phyloP scores from a whole-genome alignment of 257 asterid genomes.

The Solanum piurae region DNA sequence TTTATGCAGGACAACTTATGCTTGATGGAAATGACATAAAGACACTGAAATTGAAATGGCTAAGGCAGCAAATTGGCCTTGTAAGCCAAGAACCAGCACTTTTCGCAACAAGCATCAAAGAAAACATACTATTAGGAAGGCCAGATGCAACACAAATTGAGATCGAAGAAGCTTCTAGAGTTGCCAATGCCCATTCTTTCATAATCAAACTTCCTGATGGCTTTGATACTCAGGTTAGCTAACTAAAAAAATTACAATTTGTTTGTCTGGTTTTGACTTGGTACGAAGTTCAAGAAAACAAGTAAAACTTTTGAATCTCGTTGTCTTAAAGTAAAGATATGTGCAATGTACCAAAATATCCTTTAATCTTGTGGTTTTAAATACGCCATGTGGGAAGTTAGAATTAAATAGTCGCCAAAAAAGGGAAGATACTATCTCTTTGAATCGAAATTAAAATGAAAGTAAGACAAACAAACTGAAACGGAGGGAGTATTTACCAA shows the following conservation, averaged over 20 bases:
- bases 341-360: background rate
- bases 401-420: background rate
- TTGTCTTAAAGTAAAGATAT: too few species aligned
- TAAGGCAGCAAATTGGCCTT: conserved; percentile 78
- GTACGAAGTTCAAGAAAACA: background rate
- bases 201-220: conserved; percentile 74
- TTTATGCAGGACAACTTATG: conserved; percentile 55
- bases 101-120: conserved; percentile 77
- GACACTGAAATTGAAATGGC: conserved; percentile 60
- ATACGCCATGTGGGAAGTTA: background rate
- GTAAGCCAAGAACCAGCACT: conserved; percentile 95
- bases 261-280: background rate
- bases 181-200: conserved; percentile 78
- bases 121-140: conserved; percentile 68
- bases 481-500: background rate
- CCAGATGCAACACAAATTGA: conserved; percentile 52
- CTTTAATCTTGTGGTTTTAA: background rate
- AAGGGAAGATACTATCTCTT: background rate
- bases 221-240: conserved; percentile 67
- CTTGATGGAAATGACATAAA: conserved; percentile 73
- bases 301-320: background rate
- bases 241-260: background rate
- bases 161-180: conserved; percentile 80
- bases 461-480: too few species aligned
- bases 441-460: background rate